Base-by-base conservation (phyloP, 2,329 filamentous ascomycete genomes). In the Cytospora schulzeri region DNA sequence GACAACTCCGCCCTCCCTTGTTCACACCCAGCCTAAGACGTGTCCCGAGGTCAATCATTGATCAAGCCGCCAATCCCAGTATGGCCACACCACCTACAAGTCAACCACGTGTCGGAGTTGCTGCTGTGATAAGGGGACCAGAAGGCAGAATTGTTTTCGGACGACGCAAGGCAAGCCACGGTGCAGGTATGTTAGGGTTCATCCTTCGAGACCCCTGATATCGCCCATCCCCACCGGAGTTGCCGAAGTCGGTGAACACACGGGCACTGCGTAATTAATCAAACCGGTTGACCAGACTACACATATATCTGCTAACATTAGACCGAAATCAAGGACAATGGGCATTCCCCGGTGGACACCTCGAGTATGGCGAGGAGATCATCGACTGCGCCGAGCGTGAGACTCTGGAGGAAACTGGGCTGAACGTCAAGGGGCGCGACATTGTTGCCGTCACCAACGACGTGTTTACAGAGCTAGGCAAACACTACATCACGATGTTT, bases 401-500 rank as follows among this genome's bases (percentile, higher is more conserved):
- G 75, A 79, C 85, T 0, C 72, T 85, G 0, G 91, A 94, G 73
- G 91, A 94, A 71, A 92, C 91, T 0, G 88, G 84, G 0, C 79
- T 92, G 0, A 70, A 75, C 0, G 79, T 92, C 1, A 77, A 74
- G 1, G 79, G 82, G 8, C 57, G 84, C 6, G 79, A 78, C 54
- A 81, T 89, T 48, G 68, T 88, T 0, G 85, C 83, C 0, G 82
- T 86, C 0, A 92, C 88, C 6, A 92, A 93, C 71, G 86, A 88
- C 69, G 72, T 90, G 0, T 91, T 92, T 72, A 71, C 75, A 1
- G 71, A 72, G 0, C 81, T 83, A n/a, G 76, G 75, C 0, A 91
- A 88, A 74, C 91, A 94, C 72, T 94, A 93, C 71, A 80, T 92
- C 58, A 93, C 91, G 0, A 74, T 92, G 3, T 93, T 91, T 69